Conservation (phyloP, 768 basidiomycete species). For the Podaxis mareebaensis region DNA sequence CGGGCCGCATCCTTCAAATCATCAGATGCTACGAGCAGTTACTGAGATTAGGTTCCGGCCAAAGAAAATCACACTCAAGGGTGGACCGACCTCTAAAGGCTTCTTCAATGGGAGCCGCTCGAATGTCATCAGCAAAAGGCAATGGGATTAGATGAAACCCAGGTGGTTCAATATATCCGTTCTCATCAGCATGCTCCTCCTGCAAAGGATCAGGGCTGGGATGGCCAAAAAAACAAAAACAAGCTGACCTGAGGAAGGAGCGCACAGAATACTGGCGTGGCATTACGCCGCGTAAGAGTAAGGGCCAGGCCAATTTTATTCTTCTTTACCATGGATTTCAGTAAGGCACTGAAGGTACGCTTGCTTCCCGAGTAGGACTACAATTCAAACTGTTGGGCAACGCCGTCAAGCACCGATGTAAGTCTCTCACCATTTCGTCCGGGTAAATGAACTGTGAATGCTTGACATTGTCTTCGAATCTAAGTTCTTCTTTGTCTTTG, state of each 20-base stretch:
- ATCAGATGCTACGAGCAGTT: slow-evolving; percentile 55
- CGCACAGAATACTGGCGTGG: slow-evolving; percentile 79
- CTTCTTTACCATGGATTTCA: slow-evolving; percentile 81
- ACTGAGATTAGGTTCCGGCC: background rate
- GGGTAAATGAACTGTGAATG: slow-evolving; percentile 93
- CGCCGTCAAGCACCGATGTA: background rate
- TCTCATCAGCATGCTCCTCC: slow-evolving; percentile 70
- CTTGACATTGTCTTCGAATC: slow-evolving; percentile 89
- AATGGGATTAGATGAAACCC: slow-evolving; percentile 92
- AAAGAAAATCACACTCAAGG: slow-evolving; percentile 1
- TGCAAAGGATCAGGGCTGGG: slow-evolving; percentile 28
- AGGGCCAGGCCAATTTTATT: slow-evolving; percentile 81
- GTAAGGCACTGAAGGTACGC: slow-evolving; percentile 85
- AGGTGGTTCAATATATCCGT: slow-evolving; percentile 79
- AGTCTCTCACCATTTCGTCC: slow-evolving; percentile 70
- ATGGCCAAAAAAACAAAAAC: background rate
- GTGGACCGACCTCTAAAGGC: slow-evolving; percentile 69
- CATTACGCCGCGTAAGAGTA: slow-evolving; percentile 65
- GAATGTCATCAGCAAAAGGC: slow-evolving; percentile 95
- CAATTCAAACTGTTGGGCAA: slow-evolving; percentile 16
- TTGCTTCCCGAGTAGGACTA: slow-evolving; percentile 88
- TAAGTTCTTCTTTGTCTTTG: slow-evolving; percentile 67
- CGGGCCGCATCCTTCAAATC: slow-evolving; percentile 65
- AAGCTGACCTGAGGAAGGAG: slow-evolving; percentile 78
- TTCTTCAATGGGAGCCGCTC: slow-evolving; percentile 70